Percentiles rank a stretch among this genome's conserved stretches.
Conservation (phyloP, 169 alveolate genomes). For the Gregarina niphandrodes region DNA sequence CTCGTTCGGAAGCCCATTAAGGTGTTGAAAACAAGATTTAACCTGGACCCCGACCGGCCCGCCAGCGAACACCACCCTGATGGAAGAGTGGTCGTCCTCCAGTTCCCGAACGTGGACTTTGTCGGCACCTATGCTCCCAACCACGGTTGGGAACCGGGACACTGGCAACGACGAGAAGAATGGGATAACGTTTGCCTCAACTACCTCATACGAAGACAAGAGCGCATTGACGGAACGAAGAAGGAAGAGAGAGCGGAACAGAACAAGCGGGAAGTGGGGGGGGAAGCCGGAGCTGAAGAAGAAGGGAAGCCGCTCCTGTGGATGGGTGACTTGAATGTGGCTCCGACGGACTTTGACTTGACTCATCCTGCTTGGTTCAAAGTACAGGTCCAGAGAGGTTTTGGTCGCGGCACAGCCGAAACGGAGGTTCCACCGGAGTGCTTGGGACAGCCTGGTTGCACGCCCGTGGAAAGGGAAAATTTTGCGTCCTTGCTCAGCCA, state of each 20-base stretch:
- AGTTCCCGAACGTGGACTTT: background rate
- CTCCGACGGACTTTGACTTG: background rate
- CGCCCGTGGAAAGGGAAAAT: background rate
- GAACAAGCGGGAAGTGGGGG: background rate
- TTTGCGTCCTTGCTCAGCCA: too few species aligned
- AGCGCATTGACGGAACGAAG: too few species aligned
- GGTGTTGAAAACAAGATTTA: background rate
- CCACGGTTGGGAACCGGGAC: background rate
- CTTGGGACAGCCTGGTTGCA: background rate
- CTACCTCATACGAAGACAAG: too few species aligned
- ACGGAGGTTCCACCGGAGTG: background rate
- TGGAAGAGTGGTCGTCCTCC: background rate
- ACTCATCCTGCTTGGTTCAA: background rate
- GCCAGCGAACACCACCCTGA: background rate
- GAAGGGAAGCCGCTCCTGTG: constrained; percentile 10
- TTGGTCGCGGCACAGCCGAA: too few species aligned
- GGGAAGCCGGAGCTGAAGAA: constrained; percentile 4
- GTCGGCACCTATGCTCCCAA: constrained; percentile 1
- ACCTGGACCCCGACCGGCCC: background rate
- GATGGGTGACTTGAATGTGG: constrained; percentile 6
- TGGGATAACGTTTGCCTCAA: too few species aligned
- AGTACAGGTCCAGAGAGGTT: background rate
- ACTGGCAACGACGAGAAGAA: too few species aligned
- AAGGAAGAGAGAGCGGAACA: background rate
- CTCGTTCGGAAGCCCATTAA: background rate